phyloP scores from a whole-genome alignment of 306 rosid species.

The Alnus glutinosa region DNA sequence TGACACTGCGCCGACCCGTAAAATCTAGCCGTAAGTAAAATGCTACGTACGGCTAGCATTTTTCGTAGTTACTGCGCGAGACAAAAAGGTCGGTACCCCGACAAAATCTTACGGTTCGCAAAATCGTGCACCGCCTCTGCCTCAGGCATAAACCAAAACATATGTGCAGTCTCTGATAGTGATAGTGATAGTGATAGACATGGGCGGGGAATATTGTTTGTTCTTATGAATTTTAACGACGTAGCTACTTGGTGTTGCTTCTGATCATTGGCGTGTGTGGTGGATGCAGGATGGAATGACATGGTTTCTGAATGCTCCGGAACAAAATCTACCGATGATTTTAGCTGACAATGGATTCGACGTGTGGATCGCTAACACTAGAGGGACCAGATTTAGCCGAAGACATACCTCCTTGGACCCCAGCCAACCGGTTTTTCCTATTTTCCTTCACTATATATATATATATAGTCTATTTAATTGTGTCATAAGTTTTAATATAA shows the following conservation, averaged over 20 bases:
- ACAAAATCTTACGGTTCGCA: slow-evolving; percentile 14
- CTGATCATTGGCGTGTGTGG: not conserved
- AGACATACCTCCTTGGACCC: slow-evolving; percentile 58
- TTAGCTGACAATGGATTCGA: slow-evolving; percentile 79
- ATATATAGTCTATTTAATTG: not conserved
- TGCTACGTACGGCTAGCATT: too few relatives aligned
- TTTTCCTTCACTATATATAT: not conserved
- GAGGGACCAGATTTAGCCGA: slow-evolving; percentile 85
- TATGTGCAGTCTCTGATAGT: too few relatives aligned
- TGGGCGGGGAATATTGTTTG: not conserved
- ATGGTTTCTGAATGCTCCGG: slow-evolving; percentile 75
- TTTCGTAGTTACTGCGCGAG: too few relatives aligned
- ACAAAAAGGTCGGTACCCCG: too few relatives aligned
- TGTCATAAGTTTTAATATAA: not conserved
- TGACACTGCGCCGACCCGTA: too few relatives aligned
- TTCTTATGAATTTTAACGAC: not conserved
- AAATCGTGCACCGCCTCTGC: slow-evolving; percentile 23
- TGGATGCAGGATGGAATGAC: slow-evolving; percentile 68
- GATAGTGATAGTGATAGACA: too few relatives aligned
- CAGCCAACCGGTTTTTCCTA: slow-evolving; percentile 30
- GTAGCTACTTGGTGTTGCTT: not conserved
- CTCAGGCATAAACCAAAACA: not conserved
- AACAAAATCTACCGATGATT: slow-evolving; percentile 72
- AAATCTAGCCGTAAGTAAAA: too few relatives aligned
- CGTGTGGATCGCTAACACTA: slow-evolving; percentile 82